A percentile compares a stretch with the other conserved stretches of the same genome.
phyloP scores from a whole-genome alignment of 2,329 filamentous ascomycete species.

The Aspergillus fumigatiaffinis region DNA sequence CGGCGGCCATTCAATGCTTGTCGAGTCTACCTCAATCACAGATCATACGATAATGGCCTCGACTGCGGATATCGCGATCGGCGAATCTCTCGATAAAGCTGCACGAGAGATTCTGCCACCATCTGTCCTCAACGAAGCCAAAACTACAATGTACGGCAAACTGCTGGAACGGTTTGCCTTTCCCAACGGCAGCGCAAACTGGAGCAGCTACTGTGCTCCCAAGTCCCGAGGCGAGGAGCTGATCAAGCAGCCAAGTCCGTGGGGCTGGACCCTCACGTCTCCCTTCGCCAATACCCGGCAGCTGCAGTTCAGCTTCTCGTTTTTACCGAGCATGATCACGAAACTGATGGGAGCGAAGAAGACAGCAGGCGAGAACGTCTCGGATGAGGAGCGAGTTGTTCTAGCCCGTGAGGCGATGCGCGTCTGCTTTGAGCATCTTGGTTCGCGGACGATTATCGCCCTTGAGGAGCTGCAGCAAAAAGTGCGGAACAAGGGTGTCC shows the following conservation, averaged over 20 bases:
- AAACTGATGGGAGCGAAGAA: conserved; percentile 47
- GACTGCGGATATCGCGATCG: conserved; percentile 78
- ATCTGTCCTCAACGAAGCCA: conserved; percentile 50
- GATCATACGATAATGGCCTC: conserved; percentile 70
- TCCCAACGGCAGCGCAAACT: conserved; percentile 40
- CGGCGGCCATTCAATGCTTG: conserved; percentile 85
- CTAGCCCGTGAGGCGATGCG: conserved; percentile 74
- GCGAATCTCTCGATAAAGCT: conserved; percentile 84
- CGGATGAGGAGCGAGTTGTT: conserved; percentile 58
- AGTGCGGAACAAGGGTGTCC: conserved; percentile 9
- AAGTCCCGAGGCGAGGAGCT: conserved; percentile 56
- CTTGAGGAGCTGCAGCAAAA: conserved; percentile 45
- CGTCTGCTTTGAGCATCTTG: conserved; percentile 82
- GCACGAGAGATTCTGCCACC: conserved; percentile 71
- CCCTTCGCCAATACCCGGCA: conserved; percentile 60
- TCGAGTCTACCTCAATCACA: conserved; percentile 65
- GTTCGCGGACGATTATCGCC: conserved; percentile 67
- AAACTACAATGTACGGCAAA: conserved; percentile 73
- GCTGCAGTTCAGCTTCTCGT: conserved; percentile 71
- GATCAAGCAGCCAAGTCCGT: conserved; percentile 46
- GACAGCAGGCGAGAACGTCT: conserved; percentile 36
- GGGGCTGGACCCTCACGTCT: conserved; percentile 65
- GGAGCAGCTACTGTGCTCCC: conserved; percentile 56
- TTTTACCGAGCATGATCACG: conserved; percentile 63
- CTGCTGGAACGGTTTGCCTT: conserved; percentile 78